Evolutionary conservation across 2,329 filamentous ascomycete species (phyloP).

Genomic region (Zalaria sp.): DNA sequence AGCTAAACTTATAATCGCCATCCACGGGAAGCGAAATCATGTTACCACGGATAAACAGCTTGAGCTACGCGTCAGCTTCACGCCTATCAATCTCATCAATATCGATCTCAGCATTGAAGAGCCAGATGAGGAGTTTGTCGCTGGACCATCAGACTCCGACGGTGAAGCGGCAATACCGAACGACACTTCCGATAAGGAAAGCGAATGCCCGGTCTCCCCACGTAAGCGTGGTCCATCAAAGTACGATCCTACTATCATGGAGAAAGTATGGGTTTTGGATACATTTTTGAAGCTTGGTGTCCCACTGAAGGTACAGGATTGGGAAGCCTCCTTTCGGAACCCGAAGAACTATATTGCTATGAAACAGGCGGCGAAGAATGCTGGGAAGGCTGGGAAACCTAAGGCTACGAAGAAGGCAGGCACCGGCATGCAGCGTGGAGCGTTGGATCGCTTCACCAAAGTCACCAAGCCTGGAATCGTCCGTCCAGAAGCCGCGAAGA

Average conservation of each 20-base stretch:
- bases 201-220: constrained; percentile 19
- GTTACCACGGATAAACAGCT: constrained; percentile 58
- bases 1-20: constrained; percentile 44
- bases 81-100: constrained; percentile 62
- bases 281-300: constrained; percentile 49
- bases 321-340: constrained; percentile 35
- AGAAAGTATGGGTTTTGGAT: constrained; percentile 56
- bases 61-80: constrained; percentile 67
- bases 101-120: constrained; percentile 63
- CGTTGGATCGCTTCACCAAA: constrained; percentile 8
- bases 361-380: constrained; percentile 12
- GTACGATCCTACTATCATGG: constrained; percentile 53
- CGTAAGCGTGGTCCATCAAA: constrained; percentile 28
- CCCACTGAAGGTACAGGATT: constrained; percentile 50
- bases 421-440: constrained; percentile 8
- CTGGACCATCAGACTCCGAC: constrained; percentile 20
- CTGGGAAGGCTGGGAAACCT: constrained; percentile 1
- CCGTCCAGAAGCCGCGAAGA: not conserved
- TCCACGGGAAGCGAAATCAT: constrained; percentile 56
- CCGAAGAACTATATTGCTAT: constrained; percentile 14
- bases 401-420: constrained; percentile 1
- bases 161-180: constrained; percentile 8
- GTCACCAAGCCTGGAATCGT: constrained; percentile 7
- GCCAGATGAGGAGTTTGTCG: constrained; percentile 50
- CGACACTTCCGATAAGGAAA: constrained; percentile 15